Percentiles rank a stretch among this genome's conserved stretches.
These are phyloP conservation scores for Fusarium miscanthi DNA, from an alignment of 2,329 filamentous ascomycete species.

Conservation along the genomic window DNA sequence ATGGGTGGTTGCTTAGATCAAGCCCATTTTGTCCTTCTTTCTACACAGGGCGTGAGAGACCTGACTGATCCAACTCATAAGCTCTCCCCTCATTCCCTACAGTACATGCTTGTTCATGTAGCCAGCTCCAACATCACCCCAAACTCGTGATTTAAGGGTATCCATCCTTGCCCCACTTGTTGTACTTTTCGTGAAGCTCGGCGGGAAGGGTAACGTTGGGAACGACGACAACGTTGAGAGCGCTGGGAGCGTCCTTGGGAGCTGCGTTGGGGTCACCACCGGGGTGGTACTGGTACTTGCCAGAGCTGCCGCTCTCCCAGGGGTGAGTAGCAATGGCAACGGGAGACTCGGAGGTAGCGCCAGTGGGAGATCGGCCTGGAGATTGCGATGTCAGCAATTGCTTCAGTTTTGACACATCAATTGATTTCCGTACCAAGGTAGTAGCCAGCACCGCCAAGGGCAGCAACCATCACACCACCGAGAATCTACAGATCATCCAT, in stretches of 20 bases:
- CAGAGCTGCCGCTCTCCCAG: slow-evolving; percentile 78
- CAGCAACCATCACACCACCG: slow-evolving; percentile 88
- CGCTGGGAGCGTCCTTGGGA: slow-evolving; percentile 91
- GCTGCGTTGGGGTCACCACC: slow-evolving; percentile 81
- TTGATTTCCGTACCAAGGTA: slow-evolving; percentile 74
- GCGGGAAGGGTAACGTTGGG: slow-evolving; percentile 93
- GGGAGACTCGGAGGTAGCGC: slow-evolving; percentile 80
- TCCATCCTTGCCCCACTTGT: slow-evolving; percentile 99
- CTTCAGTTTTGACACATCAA: neutral
- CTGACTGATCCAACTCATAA: slow-evolving; percentile 19
- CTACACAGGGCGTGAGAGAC: slow-evolving; percentile 25
- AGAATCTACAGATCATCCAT: slow-evolving; percentile 73
- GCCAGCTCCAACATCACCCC: slow-evolving; percentile 12
- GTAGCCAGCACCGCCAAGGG: slow-evolving; percentile 89
- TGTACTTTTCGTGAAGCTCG: slow-evolving; percentile 95
- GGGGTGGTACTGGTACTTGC: slow-evolving; percentile 84
- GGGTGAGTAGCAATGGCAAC: slow-evolving; percentile 87
- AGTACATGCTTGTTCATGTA: slow-evolving; percentile 29
- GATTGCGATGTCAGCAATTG: slow-evolving; percentile 39
- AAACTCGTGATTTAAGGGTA: slow-evolving; percentile 65
- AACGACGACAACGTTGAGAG: slow-evolving; percentile 93
- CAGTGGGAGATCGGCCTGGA: slow-evolving; percentile 84
- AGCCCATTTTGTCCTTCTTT: slow-evolving; percentile 39
- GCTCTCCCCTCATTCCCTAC: slow-evolving; percentile 18
- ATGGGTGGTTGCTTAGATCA: slow-evolving; percentile 41